Conservation (phyloP, 1,139 yeast species). For the Blastobotrys serpentis region DNA sequence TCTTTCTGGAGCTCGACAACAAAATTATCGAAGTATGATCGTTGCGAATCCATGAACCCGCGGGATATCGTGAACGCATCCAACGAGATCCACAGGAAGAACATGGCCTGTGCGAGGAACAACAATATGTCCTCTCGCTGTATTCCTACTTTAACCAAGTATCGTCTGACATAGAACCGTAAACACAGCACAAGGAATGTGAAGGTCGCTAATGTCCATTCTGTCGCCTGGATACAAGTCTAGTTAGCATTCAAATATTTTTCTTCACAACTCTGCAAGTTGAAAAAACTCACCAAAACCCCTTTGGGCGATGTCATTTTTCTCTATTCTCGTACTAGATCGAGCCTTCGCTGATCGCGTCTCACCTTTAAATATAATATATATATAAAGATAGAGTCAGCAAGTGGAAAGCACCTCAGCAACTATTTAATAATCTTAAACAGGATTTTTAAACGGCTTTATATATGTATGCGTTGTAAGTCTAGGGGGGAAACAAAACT, state of each 20-base stretch:
- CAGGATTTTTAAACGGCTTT: not conserved
- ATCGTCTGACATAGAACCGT: conserved; percentile 30
- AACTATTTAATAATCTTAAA: not conserved
- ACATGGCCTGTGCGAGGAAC: conserved; percentile 30
- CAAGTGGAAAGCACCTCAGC: not conserved
- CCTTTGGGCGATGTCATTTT: not conserved
- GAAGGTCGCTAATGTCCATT: conserved; percentile 31
- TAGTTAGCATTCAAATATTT: conserved; percentile 1
- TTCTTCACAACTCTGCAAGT: not conserved
- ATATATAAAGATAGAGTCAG: no score
- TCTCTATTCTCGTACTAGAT: no score
- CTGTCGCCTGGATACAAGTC: conserved; percentile 22
- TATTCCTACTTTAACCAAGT: conserved; percentile 29
- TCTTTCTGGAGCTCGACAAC: conserved; percentile 24
- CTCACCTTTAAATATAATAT: no score
- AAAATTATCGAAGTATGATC: conserved; percentile 30
- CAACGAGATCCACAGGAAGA: conserved; percentile 33
- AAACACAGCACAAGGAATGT: conserved; percentile 25
- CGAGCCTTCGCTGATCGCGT: no score
- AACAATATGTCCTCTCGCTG: conserved; percentile 33
- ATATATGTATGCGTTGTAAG: no score
- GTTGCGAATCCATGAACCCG: conserved; percentile 33
- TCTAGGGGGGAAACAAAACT: not conserved
- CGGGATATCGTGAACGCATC: conserved; percentile 31
- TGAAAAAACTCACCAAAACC: not conserved